These are phyloP conservation scores for Cytidiella melzeri DNA, from an alignment of 768 basidiomycete species.

Conservation along the genomic window DNA sequence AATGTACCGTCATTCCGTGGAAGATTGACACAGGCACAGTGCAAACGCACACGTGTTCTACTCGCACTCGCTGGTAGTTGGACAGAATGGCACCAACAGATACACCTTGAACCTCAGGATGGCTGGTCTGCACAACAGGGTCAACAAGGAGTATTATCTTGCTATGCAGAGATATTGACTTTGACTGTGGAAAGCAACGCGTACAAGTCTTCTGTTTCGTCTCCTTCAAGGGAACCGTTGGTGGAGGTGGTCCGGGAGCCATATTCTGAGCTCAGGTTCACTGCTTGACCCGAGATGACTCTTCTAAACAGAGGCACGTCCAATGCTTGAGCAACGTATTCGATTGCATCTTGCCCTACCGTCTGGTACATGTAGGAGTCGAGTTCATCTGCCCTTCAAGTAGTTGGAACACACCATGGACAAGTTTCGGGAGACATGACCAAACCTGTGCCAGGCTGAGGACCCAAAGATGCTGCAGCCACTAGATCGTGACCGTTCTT, in stretches of 20 bases:
- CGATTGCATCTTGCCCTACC: slow-evolving; percentile 93
- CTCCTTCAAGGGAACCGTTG: slow-evolving; percentile 56
- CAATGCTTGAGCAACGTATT: slow-evolving; percentile 77
- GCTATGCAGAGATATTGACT: too few relatives aligned
- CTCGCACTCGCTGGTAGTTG: slow-evolving; percentile 93
- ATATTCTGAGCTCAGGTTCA: slow-evolving; percentile 83
- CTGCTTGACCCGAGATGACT: slow-evolving; percentile 73
- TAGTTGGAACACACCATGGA: slow-evolving; percentile 15
- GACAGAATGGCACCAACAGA: slow-evolving; percentile 97
- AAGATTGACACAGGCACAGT: too few relatives aligned
- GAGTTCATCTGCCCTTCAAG: slow-evolving; percentile 71
- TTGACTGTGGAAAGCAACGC: slow-evolving; percentile 68
- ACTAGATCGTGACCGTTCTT: slow-evolving; percentile 82
- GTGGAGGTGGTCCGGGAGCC: slow-evolving; percentile 52
- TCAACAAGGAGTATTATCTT: too few relatives aligned
- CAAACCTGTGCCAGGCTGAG: slow-evolving; percentile 78
- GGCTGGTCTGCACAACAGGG: slow-evolving; percentile 52
- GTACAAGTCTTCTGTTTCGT: slow-evolving; percentile 95
- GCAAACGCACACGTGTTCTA: slow-evolving; percentile 94
- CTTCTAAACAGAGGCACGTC: slow-evolving; percentile 81
- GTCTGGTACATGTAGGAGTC: slow-evolving; percentile 99
- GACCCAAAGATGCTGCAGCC: slow-evolving; percentile 84
- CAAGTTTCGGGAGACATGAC: slow-evolving; percentile 8
- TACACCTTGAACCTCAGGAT: slow-evolving; percentile 81
- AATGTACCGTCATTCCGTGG: too few relatives aligned